Base-by-base conservation (phyloP, 2,329 filamentous ascomycete genomes). In the Geosmithia flava region DNA sequence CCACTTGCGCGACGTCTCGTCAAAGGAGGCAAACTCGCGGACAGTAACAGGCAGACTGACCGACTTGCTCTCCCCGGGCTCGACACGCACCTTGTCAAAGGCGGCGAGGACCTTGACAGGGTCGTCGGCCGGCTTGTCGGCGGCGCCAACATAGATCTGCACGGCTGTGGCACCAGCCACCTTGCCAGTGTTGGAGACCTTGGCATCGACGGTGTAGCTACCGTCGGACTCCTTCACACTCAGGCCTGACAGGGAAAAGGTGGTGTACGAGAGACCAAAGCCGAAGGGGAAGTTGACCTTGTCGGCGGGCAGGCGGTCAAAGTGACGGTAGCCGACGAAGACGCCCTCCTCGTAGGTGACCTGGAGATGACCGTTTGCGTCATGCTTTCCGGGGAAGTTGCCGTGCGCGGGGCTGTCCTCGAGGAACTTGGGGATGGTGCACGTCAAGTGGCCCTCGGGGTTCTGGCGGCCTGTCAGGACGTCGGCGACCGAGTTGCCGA, bases 281-380 rank as follows among this genome's bases (percentile, higher is more conserved):
- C 85, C 85, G 53, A 88, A 88, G 27, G 81, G 72, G 63, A 87
- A 88, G 43, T 45, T 45, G 0, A 84, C 69, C 0, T 81, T 80
- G 5, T 70, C 64, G 46, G 81, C 72, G 23, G 69, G 68, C 13
- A 70, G 66, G 19, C 75, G 75, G 56, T 89, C 83, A 61, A 85
- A 87, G 63, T 85, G 81, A 17, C 78, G 68, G 63, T 89, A 88
- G 2, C 85, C 85, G 48, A 88, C 76, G 63, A 80, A 85, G 13
- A 88, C 64, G 15, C 81, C 83, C 61, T 89, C 85, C 47, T 81
- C 82, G 58, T 88, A 88, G 1, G 82, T 61, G 0, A 83, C 80
- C 54, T 78, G 74, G 45, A 76, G 63, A 59, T 85, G 82, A 11
- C 33, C 33, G 11, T 37, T 16, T 5, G 33, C 33, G 11, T 37